Evolutionary conservation across 2,329 filamentous ascomycete species (phyloP), one percentile per base, ranked within the genome.

Genomic region (Fusarium heterosporum): DNA sequence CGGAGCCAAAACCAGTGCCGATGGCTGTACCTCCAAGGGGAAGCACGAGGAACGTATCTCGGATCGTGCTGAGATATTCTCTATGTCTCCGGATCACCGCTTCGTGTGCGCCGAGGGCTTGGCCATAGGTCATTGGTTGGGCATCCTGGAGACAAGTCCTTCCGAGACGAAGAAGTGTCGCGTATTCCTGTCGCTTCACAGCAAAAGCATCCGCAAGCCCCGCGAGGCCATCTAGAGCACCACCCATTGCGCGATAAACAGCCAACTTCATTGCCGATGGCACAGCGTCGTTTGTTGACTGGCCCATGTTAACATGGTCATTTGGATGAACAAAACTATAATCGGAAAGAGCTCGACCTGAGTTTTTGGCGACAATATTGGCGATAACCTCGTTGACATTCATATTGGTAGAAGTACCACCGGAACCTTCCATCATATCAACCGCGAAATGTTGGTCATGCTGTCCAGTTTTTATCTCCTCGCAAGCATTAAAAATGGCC

Each of bases 371-470:
- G 5, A 26, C 52, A 2, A 55, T 52, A 11, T 55, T 55, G 52
- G 52, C 52, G n/a, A 55, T 55, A 6, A 55, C 52, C 17, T 55
- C 52, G 14, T 55, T 55, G 28, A 55, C 52, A 7, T 55, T 55
- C 52, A 55, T 55, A 10, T 55, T 55, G 11, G 52, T 55, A 4
- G 52, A 55, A 28, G 52, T 55, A 4, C 52, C 52, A 8, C 52
- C 52, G 22, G 52, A 55, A 0, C 52, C 52, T 19, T 55, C 52
- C 52, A 55, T 55, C 52, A 55, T 55, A 11, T 55, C 52, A 11
- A 55, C 52, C 14, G 36, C 36, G 3, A 55, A 55, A 14, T 55
- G 52, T n/a, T 55, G 26, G 22, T 41, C 11, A 5, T 55, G 52
- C 1, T 32, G 9, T 13, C 52, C 52, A n/a, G 46, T 40, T 22